Evolutionary conservation across 345 rosid species (phyloP).

Genomic region (Psidium friedrichsthalianum): DNA sequence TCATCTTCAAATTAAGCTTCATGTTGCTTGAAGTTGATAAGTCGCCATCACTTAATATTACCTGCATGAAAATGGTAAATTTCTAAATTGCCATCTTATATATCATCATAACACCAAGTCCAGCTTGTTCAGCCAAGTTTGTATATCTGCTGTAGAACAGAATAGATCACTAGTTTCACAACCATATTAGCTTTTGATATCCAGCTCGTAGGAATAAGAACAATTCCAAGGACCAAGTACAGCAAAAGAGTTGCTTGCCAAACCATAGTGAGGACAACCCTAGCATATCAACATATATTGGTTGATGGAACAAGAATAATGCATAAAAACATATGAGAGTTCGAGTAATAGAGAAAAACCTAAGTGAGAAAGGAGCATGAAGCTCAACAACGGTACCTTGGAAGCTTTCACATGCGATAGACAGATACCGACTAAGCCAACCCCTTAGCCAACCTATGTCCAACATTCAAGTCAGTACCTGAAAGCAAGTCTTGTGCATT

Average conservation of each 20-base stretch:
- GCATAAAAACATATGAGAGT: not conserved
- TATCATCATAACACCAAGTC: not conserved
- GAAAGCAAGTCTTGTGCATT: not conserved
- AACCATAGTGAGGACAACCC: not conserved
- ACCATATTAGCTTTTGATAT: too few relatives aligned
- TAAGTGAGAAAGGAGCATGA: not conserved
- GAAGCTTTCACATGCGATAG: constrained; percentile 65
- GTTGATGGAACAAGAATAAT: not conserved
- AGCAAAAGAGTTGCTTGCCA: too few relatives aligned
- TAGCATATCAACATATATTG: not conserved
- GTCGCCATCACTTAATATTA: not conserved
- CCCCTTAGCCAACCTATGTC: constrained; percentile 80
- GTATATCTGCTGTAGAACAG: too few relatives aligned
- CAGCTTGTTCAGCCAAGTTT: not conserved
- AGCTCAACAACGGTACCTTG: not conserved
- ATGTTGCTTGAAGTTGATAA: not conserved
- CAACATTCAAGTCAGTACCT: not conserved
- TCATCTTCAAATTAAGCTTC: not conserved
- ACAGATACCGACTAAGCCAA: constrained; percentile 71
- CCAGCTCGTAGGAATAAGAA: too few relatives aligned
- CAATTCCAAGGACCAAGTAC: too few relatives aligned
- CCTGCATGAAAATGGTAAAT: not conserved
- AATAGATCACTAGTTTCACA: not conserved
- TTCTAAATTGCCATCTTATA: not conserved
- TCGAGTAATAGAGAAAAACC: not conserved